Base-by-base conservation (phyloP, 257 asterid genomes). In the Solanum bulbocastanum region DNA sequence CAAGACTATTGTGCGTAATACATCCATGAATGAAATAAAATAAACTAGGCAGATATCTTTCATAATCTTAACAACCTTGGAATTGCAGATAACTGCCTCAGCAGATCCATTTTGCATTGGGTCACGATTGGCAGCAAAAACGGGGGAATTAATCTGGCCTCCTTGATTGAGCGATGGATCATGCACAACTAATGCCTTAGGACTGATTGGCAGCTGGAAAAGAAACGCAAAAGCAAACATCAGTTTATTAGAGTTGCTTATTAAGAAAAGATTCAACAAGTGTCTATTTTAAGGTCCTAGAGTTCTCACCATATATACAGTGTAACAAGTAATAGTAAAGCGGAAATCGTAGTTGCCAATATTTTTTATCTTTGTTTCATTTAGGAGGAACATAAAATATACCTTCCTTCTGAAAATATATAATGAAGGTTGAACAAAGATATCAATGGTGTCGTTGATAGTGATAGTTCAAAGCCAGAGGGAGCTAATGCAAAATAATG, bases 11-110 rank as follows among this genome's bases (percentile, higher is more conserved):
- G 36, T 33, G 22, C 60, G 25, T 78, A 44, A 33, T 83, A 8
- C 49, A 37, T 49, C n/a, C 32, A 32, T 60, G 62, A 60, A 32
- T 69, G 58, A 78, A 86, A 81, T 60, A 85, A 36, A 72, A 78
- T 8, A 72, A 73, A 22, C 37, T 56, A 36, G n/a, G 42, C 40
- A 44, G 27, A 68, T 52, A 8, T 33, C 69, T 72, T 40, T 32
- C 25, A 44, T 35, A 36, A 27, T 69, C 66, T 33, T 58, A 42
- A 90, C 82, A 86, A 95, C 96, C 98, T 93, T 91, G 56, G 96
- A 91, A 58, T 88, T 82, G 66, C 60, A 74, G 66, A 87, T 62
- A 68, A 90, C 68, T 39, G 88, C 46, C 60, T 33, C 92, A 66
- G 88, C 87, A 87, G 56, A 20, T 86, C 90, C 93, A 83, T 87